These are phyloP conservation scores for Neoboletus magnificus DNA, from an alignment of 768 basidiomycete species.

Conservation along the genomic window DNA sequence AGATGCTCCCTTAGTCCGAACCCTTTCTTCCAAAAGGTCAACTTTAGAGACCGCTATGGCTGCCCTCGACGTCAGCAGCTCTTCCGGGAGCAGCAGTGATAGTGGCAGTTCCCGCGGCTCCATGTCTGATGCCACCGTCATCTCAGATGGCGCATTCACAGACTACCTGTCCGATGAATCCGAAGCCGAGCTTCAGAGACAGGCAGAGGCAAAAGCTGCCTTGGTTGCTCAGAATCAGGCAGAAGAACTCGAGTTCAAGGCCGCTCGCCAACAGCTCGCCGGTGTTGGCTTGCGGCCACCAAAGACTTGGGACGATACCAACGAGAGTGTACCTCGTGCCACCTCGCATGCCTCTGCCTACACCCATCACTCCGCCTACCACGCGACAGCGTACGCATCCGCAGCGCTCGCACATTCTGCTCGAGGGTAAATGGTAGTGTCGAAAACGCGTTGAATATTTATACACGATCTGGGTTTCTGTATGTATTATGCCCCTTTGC, in stretches of 20 bases:
- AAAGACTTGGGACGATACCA: conserved; percentile 66
- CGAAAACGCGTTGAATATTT: conserved; percentile 20
- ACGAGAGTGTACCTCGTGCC: conserved; percentile 30
- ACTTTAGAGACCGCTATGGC: conserved; percentile 40
- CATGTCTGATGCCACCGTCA: conserved; percentile 70
- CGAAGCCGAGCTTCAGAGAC: conserved; percentile 83
- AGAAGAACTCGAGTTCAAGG: conserved; percentile 79
- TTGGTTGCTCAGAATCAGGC: conserved; percentile 74
- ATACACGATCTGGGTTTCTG: conserved; percentile 12
- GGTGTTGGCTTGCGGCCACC: conserved; percentile 74
- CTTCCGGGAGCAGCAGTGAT: conserved; percentile 63
- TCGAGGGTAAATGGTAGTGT: conserved; percentile 19
- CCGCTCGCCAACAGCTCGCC: conserved; percentile 74
- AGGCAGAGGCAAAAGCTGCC: conserved; percentile 78
- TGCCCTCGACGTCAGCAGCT: conserved; percentile 36
- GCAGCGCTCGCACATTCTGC: conserved; percentile 30
- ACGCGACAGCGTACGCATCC: conserved; percentile 24
- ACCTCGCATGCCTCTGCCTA: conserved; percentile 24
- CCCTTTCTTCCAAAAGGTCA: conserved; percentile 29
- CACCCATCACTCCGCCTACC: conserved; percentile 26
- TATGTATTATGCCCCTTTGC: conserved; percentile 25
- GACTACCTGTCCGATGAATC: conserved; percentile 92
- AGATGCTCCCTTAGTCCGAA: conserved; percentile 35
- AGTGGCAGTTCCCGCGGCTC: conserved; percentile 49
- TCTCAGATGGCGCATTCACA: conserved; percentile 84